phyloP scores from a whole-genome alignment of 805 yeast species.

The Starmera pachycereana region DNA sequence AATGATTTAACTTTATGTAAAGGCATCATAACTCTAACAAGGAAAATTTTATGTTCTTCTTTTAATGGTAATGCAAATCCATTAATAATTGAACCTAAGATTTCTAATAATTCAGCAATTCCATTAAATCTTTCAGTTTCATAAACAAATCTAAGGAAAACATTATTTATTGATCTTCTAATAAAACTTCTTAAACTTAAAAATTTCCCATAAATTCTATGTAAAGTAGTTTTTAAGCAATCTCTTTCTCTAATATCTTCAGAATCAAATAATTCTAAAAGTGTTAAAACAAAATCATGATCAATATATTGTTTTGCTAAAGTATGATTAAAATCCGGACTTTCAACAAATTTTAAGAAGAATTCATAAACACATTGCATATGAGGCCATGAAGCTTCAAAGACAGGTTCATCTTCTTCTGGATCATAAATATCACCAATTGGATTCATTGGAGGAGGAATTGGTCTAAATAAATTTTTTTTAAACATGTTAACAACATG shows the following conservation, averaged over 20 bases:
- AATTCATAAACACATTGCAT: conserved; percentile 96
- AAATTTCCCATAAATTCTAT: conserved; percentile 93
- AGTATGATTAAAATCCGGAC: conserved; percentile 90
- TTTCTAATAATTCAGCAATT: conserved; percentile 87
- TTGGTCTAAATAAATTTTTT: conserved; percentile 83
- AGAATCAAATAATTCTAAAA: conserved; percentile 85
- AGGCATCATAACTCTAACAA: conserved; percentile 80
- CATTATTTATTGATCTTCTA: conserved; percentile 83
- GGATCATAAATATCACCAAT: conserved; percentile 95
- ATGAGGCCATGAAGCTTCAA: conserved; percentile 97
- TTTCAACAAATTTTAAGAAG: conserved; percentile 83
- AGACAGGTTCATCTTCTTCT: conserved; percentile 97
- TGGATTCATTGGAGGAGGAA: conserved; percentile 97
- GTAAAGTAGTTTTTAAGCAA: conserved; percentile 87
- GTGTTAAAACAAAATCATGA: conserved; percentile 71
- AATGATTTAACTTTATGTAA: conserved; percentile 85
- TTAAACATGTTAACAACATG: conserved; percentile 87
- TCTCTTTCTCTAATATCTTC: conserved; percentile 97
- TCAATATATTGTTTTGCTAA: conserved; percentile 90
- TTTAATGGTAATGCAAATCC: conserved; percentile 96
- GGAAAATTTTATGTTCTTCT: conserved; percentile 90
- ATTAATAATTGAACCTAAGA: conserved; percentile 90
- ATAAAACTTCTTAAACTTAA: conserved; percentile 82
- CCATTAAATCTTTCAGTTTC: conserved; percentile 97
- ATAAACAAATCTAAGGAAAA: conserved; percentile 84